Conservation (phyloP, 2,329 filamentous ascomycete genomes). For the Alternaria arbusti region DNA sequence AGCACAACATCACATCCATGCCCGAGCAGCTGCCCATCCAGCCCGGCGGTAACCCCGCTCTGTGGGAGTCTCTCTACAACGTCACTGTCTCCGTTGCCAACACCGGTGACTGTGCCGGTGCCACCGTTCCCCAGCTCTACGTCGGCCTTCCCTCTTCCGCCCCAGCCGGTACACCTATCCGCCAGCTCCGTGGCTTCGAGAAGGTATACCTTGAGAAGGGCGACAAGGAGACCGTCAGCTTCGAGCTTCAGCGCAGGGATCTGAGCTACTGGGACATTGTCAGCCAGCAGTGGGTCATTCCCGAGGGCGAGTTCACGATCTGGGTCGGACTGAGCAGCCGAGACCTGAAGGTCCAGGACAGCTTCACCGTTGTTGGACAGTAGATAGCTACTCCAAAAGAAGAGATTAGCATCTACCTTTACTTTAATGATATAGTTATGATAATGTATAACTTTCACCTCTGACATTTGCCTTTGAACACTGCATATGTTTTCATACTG, state of each 20-base stretch:
- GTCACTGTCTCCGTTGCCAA: slow-evolving; percentile 73
- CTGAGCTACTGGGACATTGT: slow-evolving; percentile 83
- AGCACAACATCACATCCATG: slow-evolving; percentile 65
- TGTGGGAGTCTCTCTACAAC: slow-evolving; percentile 73
- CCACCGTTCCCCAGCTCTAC: slow-evolving; percentile 64
- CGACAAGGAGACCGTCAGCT: slow-evolving; percentile 68
- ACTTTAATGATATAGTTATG: neutral
- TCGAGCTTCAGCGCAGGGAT: slow-evolving; percentile 76
- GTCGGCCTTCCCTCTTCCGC: slow-evolving; percentile 60
- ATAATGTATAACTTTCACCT: neutral
- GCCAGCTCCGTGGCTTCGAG: slow-evolving; percentile 57
- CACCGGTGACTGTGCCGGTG: slow-evolving; percentile 64
- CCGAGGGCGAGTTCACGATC: slow-evolving; percentile 48
- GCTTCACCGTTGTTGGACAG: slow-evolving; percentile 25
- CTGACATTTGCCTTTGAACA: neutral
- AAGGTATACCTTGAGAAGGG: slow-evolving; percentile 62
- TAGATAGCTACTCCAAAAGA: neutral
- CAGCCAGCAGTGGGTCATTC: slow-evolving; percentile 77
- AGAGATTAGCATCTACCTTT: neutral
- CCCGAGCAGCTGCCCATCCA: slow-evolving; percentile 54
- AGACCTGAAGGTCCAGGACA: slow-evolving; percentile 29
- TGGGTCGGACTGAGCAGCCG: slow-evolving; percentile 37
- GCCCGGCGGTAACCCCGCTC: slow-evolving; percentile 51
- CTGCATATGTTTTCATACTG: neutral
- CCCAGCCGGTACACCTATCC: slow-evolving; percentile 62